Percentiles rank a stretch among this genome's conserved stretches.
Conservation (phyloP, 1,284 basidiomycete species). For the Ustilago bromivora region DNA sequence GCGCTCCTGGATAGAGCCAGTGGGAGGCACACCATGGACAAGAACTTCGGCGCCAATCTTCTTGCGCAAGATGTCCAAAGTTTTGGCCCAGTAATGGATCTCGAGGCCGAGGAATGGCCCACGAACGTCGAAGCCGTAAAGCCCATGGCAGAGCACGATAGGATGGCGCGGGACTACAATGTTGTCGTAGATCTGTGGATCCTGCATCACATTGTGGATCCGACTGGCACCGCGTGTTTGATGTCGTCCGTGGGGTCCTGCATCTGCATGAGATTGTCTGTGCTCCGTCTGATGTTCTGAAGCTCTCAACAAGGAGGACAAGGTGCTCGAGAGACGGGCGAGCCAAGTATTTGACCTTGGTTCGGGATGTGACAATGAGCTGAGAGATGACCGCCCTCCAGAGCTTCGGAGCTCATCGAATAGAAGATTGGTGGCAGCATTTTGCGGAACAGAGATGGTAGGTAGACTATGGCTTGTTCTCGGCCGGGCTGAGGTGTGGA, state of each 20-base stretch:
- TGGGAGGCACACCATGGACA: conserved; percentile 94
- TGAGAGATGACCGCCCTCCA: conserved; percentile 17
- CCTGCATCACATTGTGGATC: conserved; percentile 57
- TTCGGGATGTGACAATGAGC: conserved; percentile 37
- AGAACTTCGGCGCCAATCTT: conserved; percentile 91
- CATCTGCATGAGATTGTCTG: conserved; percentile 13
- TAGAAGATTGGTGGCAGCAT: neutral
- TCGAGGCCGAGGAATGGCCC: conserved; percentile 78
- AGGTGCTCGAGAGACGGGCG: conserved; percentile 30
- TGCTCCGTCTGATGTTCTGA: conserved; percentile 29
- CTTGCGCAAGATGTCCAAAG: conserved; percentile 83
- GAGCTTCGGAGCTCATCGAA: neutral
- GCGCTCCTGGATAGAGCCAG: conserved; percentile 88
- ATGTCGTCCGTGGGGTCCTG: conserved; percentile 6
- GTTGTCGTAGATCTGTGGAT: conserved; percentile 70
- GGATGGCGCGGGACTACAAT: conserved; percentile 84
- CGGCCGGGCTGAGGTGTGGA: conserved; percentile 32
- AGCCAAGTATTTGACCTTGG: conserved; percentile 37
- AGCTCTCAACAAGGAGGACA: conserved; percentile 33
- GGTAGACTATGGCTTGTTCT: conserved; percentile 13
- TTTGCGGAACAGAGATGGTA: conserved; percentile 2
- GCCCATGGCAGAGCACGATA: conserved; percentile 87
- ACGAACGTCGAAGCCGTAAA: conserved; percentile 93
- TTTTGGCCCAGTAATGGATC: conserved; percentile 94
- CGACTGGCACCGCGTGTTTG: conserved; percentile 28